Evolutionary conservation across 371 early-diverging fungal genomes (phyloP), one percentile per base, ranked within the genome.

Genomic region (Zychaea mexicana): DNA sequence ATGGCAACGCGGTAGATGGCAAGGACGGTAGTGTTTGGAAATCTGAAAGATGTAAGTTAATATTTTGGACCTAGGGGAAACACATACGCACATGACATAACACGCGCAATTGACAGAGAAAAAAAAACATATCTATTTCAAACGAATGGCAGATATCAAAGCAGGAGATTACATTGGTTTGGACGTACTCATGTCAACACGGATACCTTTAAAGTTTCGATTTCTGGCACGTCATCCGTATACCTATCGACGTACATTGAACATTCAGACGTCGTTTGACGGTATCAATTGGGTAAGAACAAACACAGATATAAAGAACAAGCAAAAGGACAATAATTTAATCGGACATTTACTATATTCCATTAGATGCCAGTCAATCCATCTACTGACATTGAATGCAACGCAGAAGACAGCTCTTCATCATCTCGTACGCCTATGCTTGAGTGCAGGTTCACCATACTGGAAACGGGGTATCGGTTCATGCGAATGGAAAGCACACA

Each of bases 101-200:
- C n/a, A n/a, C n/a, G n/a, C n/a, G n/a, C n/a, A n/a, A n/a, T n/a
- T n/a, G n/a, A n/a, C n/a, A n/a, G n/a, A n/a, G n/a, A n/a, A n/a
- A n/a, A n/a, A n/a, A n/a, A n/a, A n/a, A n/a, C n/a, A n/a, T n/a
- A n/a, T n/a, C n/a, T n/a, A n/a, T n/a, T n/a, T n/a, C n/a, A n/a
- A n/a, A n/a, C n/a, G n/a, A n/a, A n/a, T n/a, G n/a, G n/a, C n/a
- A 82, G 79, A 70, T 57, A 78, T 80, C 64, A 65, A 64, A 28
- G 59, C 60, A n/a, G 86, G 84, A 7, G 88, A 88, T 52, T 88
- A 83, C 60, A 82, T 88, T 67, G 87, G 88, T 9, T 61, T 88
- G 26, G 88, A 88, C 68, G 65, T 88, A 66, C 45, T 88, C 31
- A 71, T 85, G 60, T 74, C 79, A 12, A 83, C 87, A 68, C 79